Base-by-base conservation (phyloP, 2,329 filamentous ascomycete species). In the Phialocephala subalpina region DNA sequence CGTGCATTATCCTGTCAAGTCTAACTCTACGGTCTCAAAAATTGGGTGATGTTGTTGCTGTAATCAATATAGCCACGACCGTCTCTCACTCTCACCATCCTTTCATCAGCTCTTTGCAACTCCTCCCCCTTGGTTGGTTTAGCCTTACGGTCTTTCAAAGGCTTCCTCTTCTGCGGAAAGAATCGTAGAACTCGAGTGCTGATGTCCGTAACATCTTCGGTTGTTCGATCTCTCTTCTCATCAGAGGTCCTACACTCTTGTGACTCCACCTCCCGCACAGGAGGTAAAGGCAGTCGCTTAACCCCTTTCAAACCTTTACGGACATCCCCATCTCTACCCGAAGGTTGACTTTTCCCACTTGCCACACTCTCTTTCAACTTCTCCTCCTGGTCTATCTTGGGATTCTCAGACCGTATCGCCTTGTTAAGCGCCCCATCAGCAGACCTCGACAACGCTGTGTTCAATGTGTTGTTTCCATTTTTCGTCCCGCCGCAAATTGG, bases 21-120 rank as follows among this genome's bases (percentile, higher is more conserved):
- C n/a, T 49, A 49, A 49, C 2, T 49, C 45, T 25, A 49, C 45
- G 45, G 22, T 49, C 8, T 18, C 3, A 33, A 33, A 18, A 6
- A 33, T 53, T 11, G 29, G 27, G 3, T 12, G 11, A 53, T 4
- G 20, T 38, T 53, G 4, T 29, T 4, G 20, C 29, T 53, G 4
- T 29, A 40, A 7, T 65, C 25, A 16, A 58, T 33, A 27, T 33
- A 59, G 22, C 53, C 60, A 36, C 63, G 63, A 12, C 52, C 63
- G 66, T 64, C 66, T 36, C 61, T 68, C 27, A 63, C 22, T 9
- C 42, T 42, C 18, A 29, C 55, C 33, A 64, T 22, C 9, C 63
- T 63, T 22, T 49, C 60, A 42, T 65, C 63, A 22, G 63, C 67
- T 35, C 20, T 63, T 38, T 18, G 47, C 25, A 60, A 20, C 4